These are phyloP conservation scores for Ophiostoma himal-ulmi DNA, from an alignment of 2,329 filamentous ascomycete species.

Conservation along the genomic window DNA sequence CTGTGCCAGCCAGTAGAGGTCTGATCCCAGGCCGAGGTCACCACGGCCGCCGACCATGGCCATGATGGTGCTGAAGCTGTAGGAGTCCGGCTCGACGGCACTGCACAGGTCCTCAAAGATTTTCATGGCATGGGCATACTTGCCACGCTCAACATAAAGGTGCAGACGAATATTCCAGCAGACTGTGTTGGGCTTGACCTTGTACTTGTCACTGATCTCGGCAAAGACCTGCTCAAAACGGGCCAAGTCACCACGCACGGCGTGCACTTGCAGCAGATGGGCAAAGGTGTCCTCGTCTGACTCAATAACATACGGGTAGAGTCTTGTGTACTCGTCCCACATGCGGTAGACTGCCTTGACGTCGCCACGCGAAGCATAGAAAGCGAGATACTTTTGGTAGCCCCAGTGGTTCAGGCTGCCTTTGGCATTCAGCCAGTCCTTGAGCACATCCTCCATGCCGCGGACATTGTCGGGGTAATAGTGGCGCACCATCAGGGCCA, in stretches of 20 bases:
- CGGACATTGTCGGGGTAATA: slow-evolving; percentile 34
- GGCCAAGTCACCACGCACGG: slow-evolving; percentile 58
- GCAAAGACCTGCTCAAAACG: slow-evolving; percentile 57
- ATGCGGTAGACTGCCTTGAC: slow-evolving; percentile 41
- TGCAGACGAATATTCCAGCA: slow-evolving; percentile 75
- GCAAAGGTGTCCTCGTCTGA: slow-evolving; percentile 38
- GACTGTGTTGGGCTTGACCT: slow-evolving; percentile 49
- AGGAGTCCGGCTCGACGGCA: slow-evolving; percentile 49
- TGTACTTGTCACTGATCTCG: slow-evolving; percentile 52
- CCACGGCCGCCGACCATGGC: slow-evolving; percentile 63
- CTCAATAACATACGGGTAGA: slow-evolving; percentile 30
- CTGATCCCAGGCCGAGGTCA: slow-evolving; percentile 63
- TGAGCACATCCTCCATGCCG: slow-evolving; percentile 43
- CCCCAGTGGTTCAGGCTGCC: slow-evolving; percentile 40
- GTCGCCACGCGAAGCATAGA: slow-evolving; percentile 46
- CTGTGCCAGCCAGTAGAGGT: slow-evolving; percentile 56
- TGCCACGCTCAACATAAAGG: slow-evolving; percentile 59
- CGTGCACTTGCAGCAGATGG: slow-evolving; percentile 66
- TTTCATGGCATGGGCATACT: slow-evolving; percentile 59
- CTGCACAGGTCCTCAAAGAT: slow-evolving; percentile 56
- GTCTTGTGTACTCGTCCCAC: slow-evolving; percentile 40
- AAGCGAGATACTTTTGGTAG: slow-evolving; percentile 45
- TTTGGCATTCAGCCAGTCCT: slow-evolving; percentile 44
- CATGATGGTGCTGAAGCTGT: slow-evolving; percentile 70
- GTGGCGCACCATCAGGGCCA: slow-evolving; percentile 42